Evolutionary conservation across 352 stramenopile genomes (phyloP).

Genomic region (Pythium angustatum): DNA sequence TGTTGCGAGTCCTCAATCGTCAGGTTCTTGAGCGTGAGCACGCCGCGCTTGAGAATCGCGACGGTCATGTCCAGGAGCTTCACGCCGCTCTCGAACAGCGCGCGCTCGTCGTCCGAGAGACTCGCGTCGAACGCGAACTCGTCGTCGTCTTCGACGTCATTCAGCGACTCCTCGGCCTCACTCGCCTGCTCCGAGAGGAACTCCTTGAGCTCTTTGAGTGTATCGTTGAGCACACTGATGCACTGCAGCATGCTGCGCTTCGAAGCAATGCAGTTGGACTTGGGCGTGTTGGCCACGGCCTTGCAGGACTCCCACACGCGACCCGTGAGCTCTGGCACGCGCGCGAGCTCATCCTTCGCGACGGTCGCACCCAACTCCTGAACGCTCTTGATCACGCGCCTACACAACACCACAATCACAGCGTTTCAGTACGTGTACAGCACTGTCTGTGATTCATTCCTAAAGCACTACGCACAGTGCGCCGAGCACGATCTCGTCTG

Average conservation of each 20-base stretch:
- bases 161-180: conserved; percentile 28
- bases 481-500: conserved; percentile 67
- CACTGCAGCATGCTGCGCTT: conserved; percentile 88
- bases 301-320: conserved; percentile 82
- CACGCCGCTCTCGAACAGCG: conserved; percentile 63
- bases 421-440: too few species aligned
- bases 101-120: conserved; percentile 64
- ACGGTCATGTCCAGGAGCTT: conserved; percentile 75
- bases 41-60: conserved; percentile 77
- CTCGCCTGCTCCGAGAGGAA: conserved; percentile 56
- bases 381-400: conserved; percentile 77
- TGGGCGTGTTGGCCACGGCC: conserved; percentile 57
- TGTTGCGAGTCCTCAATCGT: conserved; percentile 58
- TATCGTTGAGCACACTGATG: conserved; percentile 82
- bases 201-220: conserved; percentile 77
- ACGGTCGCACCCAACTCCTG: conserved; percentile 52
- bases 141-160: conserved; percentile 67
- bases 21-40: conserved; percentile 78
- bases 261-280: conserved; percentile 86
- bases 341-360: conserved; percentile 45
- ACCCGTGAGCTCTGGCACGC: conserved; percentile 73
- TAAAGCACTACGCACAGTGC: conserved; percentile 71
- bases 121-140: conserved; percentile 80
- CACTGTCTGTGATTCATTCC: too few species aligned
- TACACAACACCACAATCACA: conserved; percentile 25